Evolutionary conservation across 176 grass and related monocot genomes (phyloP).

Genomic region (Aegilops umbellulata): DNA sequence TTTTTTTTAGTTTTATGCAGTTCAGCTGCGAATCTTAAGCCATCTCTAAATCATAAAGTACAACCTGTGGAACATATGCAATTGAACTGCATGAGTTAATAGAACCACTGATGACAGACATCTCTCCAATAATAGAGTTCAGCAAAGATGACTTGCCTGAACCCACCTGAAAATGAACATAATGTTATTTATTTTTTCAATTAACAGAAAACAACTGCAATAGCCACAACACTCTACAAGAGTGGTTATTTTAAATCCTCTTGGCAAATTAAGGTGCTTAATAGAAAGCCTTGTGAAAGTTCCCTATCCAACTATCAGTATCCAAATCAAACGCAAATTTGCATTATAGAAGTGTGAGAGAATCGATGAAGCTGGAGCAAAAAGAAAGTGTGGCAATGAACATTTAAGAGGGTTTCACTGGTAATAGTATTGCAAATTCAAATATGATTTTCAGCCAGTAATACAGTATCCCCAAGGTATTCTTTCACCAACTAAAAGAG

Average conservation of each 20-base stretch:
- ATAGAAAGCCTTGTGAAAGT: background rate
- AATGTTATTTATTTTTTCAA: background rate
- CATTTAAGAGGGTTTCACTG: slow-evolving; percentile 1
- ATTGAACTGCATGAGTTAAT: slow-evolving; percentile 55
- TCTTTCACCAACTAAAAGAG: slow-evolving; percentile 27
- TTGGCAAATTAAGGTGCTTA: background rate
- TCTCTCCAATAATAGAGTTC: slow-evolving; percentile 85
- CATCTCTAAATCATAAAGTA: slow-evolving; percentile 23
- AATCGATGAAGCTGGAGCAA: background rate
- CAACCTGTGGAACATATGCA: slow-evolving; percentile 89
- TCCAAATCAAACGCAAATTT: background rate
- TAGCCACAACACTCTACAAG: background rate
- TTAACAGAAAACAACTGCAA: slow-evolving; percentile 3
- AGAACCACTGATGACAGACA: slow-evolving; percentile 53
- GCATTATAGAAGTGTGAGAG: background rate
- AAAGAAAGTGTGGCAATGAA: background rate
- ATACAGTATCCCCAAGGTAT: slow-evolving; percentile 17
- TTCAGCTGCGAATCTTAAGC: slow-evolving; percentile 22
- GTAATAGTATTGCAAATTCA: slow-evolving; percentile 6
- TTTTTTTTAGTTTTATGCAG: slow-evolving; percentile 2
- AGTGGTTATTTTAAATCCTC: background rate
- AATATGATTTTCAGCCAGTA: slow-evolving; percentile 13
- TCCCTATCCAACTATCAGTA: background rate
- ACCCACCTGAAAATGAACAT: slow-evolving; percentile 69
- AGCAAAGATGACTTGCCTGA: slow-evolving; percentile 95